Conservation (phyloP, 371 early-diverging fungal species). For the Rhizopus microsporus region DNA sequence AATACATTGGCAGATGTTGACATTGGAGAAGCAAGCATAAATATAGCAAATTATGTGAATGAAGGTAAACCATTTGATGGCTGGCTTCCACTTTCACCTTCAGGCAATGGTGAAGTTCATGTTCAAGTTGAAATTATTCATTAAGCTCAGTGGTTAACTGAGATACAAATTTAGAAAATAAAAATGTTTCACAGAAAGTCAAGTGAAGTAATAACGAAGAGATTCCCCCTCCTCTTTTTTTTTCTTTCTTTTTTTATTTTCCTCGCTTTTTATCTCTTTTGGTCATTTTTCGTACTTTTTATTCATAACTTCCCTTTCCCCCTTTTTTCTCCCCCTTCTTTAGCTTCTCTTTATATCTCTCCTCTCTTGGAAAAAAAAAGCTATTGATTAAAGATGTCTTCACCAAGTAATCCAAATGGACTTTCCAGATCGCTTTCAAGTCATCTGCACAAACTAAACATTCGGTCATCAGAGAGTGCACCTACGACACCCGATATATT, state of each 20-base stretch:
- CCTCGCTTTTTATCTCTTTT: too few relatives aligned
- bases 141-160: neutral
- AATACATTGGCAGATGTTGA: slow-evolving; percentile 59
- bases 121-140: slow-evolving; percentile 17
- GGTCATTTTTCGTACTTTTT: neutral
- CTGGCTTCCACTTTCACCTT: slow-evolving; percentile 20
- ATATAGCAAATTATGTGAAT: slow-evolving; percentile 39
- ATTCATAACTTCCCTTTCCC: slow-evolving; percentile 1
- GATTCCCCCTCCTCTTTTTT: neutral
- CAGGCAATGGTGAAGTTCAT: slow-evolving; percentile 18
- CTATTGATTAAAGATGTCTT: slow-evolving; percentile 28
- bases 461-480: slow-evolving; percentile 32
- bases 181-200: slow-evolving; percentile 3
- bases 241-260: neutral
- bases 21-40: slow-evolving; percentile 50
- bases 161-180: neutral
- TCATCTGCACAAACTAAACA: slow-evolving; percentile 46
- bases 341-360: neutral
- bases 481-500: slow-evolving; percentile 29
- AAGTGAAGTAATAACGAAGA: slow-evolving; percentile 1
- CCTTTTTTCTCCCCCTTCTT: neutral
- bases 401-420: slow-evolving; percentile 36
- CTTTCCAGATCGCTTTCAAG: slow-evolving; percentile 46
- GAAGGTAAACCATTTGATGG: slow-evolving; percentile 22
- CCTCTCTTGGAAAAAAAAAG: too few relatives aligned